A percentile compares a stretch with the other conserved stretches of the same genome.
Conservation (phyloP, 495 filamentous ascomycete genomes). For the Penicillium nucicola region DNA sequence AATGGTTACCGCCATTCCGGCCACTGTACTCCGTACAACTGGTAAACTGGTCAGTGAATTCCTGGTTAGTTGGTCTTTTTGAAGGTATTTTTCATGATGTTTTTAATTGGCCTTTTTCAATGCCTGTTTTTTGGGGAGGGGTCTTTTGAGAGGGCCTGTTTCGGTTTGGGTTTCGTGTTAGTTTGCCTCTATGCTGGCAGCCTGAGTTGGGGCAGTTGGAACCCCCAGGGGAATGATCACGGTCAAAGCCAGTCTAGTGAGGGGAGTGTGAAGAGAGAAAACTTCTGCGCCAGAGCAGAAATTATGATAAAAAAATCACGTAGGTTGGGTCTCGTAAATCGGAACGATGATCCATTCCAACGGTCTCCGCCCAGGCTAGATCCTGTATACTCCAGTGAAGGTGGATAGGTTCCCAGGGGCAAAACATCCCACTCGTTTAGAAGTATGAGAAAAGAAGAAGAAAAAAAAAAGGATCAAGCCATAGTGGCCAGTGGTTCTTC, state of each 20-base stretch:
- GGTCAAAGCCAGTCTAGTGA: not conserved
- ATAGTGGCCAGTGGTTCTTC: conserved; percentile 25
- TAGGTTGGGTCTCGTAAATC: conserved; percentile 6
- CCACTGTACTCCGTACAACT: too few relatives aligned
- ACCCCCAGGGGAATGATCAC: too few relatives aligned
- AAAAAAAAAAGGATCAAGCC: conserved; percentile 13
- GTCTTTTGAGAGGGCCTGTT: too few relatives aligned
- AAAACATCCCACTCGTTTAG: not conserved
- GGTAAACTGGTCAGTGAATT: too few relatives aligned
- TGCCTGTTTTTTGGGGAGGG: too few relatives aligned
- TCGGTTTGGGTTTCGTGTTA: too few relatives aligned
- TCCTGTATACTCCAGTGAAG: conserved; percentile 16
- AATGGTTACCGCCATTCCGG: not conserved
- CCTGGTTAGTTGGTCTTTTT: too few relatives aligned
- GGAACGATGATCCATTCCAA: conserved; percentile 29
- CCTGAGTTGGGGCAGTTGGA: too few relatives aligned
- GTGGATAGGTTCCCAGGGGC: not conserved
- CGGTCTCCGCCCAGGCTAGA: conserved; percentile 30
- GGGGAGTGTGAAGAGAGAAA: conserved; percentile 1
- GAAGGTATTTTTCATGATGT: too few relatives aligned
- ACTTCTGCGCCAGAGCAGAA: not conserved
- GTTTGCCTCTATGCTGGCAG: too few relatives aligned
- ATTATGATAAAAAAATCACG: conserved; percentile 1
- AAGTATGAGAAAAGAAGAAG: conserved; percentile 6
- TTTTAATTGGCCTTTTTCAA: too few relatives aligned